Evolutionary conservation across 2,329 filamentous ascomycete genomes (phyloP), one percentile per base, ranked within the genome.

Genomic region (Macrophomina pseudophaseolina): DNA sequence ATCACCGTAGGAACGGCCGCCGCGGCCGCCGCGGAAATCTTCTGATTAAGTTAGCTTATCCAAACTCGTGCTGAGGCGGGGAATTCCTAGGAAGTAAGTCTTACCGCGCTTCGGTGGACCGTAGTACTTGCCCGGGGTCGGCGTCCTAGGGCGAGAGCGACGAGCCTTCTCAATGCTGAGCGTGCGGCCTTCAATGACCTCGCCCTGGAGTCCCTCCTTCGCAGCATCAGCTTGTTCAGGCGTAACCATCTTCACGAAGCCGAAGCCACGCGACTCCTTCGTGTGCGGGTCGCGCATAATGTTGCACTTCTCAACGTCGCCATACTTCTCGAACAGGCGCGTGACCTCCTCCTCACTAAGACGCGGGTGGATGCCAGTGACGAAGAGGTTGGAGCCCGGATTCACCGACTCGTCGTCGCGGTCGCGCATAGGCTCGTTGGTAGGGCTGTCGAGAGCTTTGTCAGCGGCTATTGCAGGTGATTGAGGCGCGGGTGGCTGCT

Each of bases 221-320:
- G 95, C 95, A 72, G 95, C 94, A 80, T 99, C 95, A 70, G 95
- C 95, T 81, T 97, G 92, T 66, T 98, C 94, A 58, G 92, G 88
- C 67, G 93, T 96, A 68, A 93, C 89, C 94, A 99, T 98, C 85
- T 99, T 98, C 79, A 99, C 95, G 83, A 99, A 99, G 66, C 95
- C 95, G 72, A 99, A 99, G 72, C 95, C 95, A 81, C 95, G 95
- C 73, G 94, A 98, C 82, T 99, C 95, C 83, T 97, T 97, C 76
- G 92, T 96, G 81, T 99, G 95, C 69, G 95, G 95, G 78, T 99
- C 95, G 76, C 94, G 89, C 95, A 99, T 99, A 83, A 99, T 99
- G 80, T 97, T 96, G 84, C 94, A 98, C 83, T 96, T 98, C 83
- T 98, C 94, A 63, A 99, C 95, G 78, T 97, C 93, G 73, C 95